Evolutionary conservation across 371 early-diverging fungal genomes (phyloP), one percentile per base, ranked within the genome.

Genomic region (Coemansia sp.): DNA sequence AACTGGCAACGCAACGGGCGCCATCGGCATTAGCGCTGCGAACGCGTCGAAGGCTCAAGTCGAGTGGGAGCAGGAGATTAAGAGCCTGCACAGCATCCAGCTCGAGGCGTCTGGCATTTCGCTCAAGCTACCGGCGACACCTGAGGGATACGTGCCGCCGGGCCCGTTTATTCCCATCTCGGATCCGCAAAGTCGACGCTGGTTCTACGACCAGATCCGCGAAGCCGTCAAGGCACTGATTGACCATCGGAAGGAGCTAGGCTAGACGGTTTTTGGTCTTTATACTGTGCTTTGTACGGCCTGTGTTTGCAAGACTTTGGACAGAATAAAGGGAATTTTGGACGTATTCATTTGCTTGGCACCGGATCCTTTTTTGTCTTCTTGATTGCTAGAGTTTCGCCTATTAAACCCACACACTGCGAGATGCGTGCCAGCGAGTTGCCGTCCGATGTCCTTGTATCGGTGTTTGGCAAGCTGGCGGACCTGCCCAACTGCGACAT

Each of bases 31-130:
- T 16, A 68, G 77, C 49, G 79, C 77, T 1, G 61, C 77, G 1
- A 76, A 64, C 31, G 65, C 77, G 1, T 56, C 79, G 0, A 78
- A 77, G 54, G 69, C 87, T 0, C 77, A 81, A 20, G 85, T 88
- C 2, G 92, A 90, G 60, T 92, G 91, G 91, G 86, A 82, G 58
- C 65, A 72, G 48, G 69, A 67, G 48, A 65, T 81, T 41, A 56
- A 57, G 16, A 69, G 63, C 16, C 64, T 81, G 33, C 78, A 81
- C 16, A 68, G 67, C 30, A 71, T 81, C 57, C 61, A 72, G 62
- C 61, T 81, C 16, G 80, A 80, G 36, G 61, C 68, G 3, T 66
- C 67, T 0, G 80, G 80, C 5, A 81, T 81, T 9, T 67, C 69
- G 60, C 65, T 76, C 2, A 69, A 77, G 14, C 78, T 77, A 14